Conservation (phyloP, 768 basidiomycete species). For the Candolleomyces aberdarensis region DNA sequence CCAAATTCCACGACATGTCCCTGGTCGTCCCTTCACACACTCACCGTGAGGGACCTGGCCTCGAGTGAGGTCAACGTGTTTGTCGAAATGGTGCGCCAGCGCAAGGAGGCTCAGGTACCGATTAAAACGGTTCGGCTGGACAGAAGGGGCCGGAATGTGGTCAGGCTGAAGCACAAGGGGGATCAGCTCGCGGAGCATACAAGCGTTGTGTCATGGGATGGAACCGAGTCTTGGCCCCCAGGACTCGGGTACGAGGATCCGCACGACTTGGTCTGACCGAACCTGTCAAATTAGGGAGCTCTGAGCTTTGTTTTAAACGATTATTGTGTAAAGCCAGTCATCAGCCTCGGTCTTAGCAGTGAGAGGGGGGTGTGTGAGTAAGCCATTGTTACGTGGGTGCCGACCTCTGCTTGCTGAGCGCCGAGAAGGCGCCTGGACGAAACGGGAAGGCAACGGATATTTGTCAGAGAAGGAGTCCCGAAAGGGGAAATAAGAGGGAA, state of each 20-base stretch:
- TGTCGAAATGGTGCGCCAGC: constrained; percentile 26
- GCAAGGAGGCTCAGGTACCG: constrained; percentile 11
- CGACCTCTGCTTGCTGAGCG: too few species aligned
- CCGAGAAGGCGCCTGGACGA: too few species aligned
- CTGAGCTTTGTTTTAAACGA: too few species aligned
- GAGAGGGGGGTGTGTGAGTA: too few species aligned
- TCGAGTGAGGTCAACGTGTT: constrained; percentile 28
- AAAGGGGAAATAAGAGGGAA: not conserved
- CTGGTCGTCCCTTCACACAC: constrained; percentile 34
- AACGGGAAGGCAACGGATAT: too few species aligned
- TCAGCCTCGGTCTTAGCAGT: too few species aligned
- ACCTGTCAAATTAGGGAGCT: not conserved
- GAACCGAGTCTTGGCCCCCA: constrained; percentile 34
- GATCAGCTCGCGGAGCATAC: constrained; percentile 26
- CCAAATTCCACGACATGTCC: not conserved
- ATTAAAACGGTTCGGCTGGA: constrained; percentile 29
- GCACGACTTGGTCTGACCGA: constrained; percentile 18
- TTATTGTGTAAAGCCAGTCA: too few species aligned
- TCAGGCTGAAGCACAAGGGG: constrained; percentile 27
- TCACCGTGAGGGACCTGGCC: constrained; percentile 32
- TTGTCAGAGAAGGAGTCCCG: too few species aligned
- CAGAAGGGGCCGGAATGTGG: constrained; percentile 31
- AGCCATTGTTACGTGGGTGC: too few species aligned
- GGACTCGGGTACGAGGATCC: constrained; percentile 37
- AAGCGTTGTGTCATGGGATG: constrained; percentile 27